Percentiles rank a stretch among this genome's conserved stretches.
phyloP scores from a whole-genome alignment of 2,329 filamentous ascomycete genomes.

The Mariannaea sp. region DNA sequence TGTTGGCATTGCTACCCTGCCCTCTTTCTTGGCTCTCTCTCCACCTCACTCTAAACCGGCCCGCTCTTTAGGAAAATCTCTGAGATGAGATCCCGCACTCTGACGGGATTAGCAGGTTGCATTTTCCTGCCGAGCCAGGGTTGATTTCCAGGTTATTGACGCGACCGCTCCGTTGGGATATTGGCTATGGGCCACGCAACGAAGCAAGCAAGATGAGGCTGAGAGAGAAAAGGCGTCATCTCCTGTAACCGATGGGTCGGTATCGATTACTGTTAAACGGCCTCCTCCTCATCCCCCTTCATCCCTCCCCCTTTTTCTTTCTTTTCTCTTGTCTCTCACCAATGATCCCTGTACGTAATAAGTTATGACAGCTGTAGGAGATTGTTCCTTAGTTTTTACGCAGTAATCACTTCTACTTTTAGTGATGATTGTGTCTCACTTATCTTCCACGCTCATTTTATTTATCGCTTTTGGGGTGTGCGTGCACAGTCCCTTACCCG shows the following conservation, averaged over 20 bases:
- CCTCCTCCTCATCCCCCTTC: too few relatives aligned
- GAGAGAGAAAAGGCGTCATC: not conserved
- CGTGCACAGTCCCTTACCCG: too few relatives aligned
- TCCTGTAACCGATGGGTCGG: constrained; percentile 16
- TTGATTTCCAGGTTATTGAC: not conserved
- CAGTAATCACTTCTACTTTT: too few relatives aligned
- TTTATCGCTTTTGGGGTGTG: too few relatives aligned
- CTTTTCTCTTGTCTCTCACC: too few relatives aligned
- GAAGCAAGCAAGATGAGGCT: not conserved
- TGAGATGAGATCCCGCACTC: constrained; percentile 27
- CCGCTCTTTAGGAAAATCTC: constrained; percentile 9
- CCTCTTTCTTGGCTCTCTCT: constrained; percentile 2
- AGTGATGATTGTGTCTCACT: too few relatives aligned
- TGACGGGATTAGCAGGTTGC: constrained; percentile 22
- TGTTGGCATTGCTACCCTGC: not conserved
- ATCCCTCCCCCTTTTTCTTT: too few relatives aligned
- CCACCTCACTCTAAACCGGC: constrained; percentile 5
- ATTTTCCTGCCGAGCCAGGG: constrained; percentile 3
- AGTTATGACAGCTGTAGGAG: too few relatives aligned
- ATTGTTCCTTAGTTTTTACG: too few relatives aligned
- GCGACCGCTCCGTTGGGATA: not conserved
- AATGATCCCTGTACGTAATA: too few relatives aligned
- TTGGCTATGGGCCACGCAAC: not conserved
- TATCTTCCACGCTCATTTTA: too few relatives aligned
- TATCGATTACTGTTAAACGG: too few relatives aligned